Evolutionary conservation across 2,329 filamentous ascomycete species (phyloP), one percentile per base, ranked within the genome.

Genomic region (Venturia pyrina): DNA sequence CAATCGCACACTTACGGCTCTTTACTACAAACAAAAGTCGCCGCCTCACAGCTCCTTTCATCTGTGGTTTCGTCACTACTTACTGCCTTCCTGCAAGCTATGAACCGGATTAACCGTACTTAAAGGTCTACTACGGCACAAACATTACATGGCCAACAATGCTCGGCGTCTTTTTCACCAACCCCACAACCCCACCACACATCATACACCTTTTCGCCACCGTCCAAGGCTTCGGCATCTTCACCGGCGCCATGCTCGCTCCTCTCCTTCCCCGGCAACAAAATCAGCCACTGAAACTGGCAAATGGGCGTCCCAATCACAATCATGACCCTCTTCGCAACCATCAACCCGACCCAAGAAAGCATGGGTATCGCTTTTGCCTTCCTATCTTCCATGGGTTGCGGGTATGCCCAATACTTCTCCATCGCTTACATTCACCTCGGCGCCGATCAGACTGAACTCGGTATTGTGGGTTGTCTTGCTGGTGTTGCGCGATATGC

Each of bases 381-480:
- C 15, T 81, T 82, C 70, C 72, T 82, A 19, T 75, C 75, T 5
- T 73, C 79, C 69, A 72, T 74, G 15, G 79, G 76, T 5, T 83
- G 80, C 68, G 79, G 79, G 6, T 82, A 78, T 77, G 79, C 76
- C 3, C 74, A 80, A 65, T 81, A 81, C 65, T 71, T 81, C 24
- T 78, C 76, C 21, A 81, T 83, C 68, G 78, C 80, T 1, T 78
- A 80, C 67, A 79, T 78, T 6, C 80, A 82, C 69, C 77, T 82
- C 66, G 80, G 79, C n/a, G 79, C 80, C 2, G 75, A 79, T 34
- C 81, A 83, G 67, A 75, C 78, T 21, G 78, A 82, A 62, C 74
- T 82, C 0, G 80, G 80, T 17, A 76, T 80, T 17, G 74, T 73
- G 50, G 78, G 78, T 44, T 79, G 78, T 61, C 73, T 80, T 13